Evolutionary conservation across 305 asterid species (phyloP).

Genomic region (Rubia tinctorum): DNA sequence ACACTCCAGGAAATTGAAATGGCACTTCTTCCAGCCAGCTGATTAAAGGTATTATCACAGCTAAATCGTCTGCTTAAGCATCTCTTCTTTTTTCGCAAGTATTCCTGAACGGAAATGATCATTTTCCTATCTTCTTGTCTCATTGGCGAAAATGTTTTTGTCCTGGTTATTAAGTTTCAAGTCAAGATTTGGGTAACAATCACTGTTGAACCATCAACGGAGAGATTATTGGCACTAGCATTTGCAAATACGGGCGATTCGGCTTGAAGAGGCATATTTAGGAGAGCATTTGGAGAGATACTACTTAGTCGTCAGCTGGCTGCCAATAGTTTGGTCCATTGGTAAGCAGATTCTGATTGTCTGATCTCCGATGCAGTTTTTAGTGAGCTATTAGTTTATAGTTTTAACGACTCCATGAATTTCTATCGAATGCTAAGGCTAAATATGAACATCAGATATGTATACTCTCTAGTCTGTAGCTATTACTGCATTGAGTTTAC

Average conservation of each 20-base stretch:
- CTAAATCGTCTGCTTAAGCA: not conserved
- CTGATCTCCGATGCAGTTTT: not conserved
- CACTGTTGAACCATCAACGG: no score
- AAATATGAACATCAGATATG: not conserved
- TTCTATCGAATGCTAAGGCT: not conserved
- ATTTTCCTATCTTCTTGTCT: not conserved
- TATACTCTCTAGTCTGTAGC: not conserved
- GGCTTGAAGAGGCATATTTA: not conserved
- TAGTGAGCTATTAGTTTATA: not conserved
- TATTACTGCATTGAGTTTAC: not conserved
- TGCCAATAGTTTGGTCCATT: not conserved
- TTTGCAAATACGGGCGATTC: not conserved
- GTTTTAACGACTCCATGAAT: not conserved
- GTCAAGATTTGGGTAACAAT: not conserved
- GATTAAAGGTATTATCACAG: constrained; percentile 23
- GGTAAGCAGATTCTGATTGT: not conserved
- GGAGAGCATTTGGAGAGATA: not conserved
- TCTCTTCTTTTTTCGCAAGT: not conserved
- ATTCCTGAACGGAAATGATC: not conserved
- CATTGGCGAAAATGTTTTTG: not conserved
- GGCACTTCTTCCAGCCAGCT: constrained; percentile 54
- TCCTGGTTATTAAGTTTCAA: not conserved
- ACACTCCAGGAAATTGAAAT: constrained; percentile 83
- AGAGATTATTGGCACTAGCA: not conserved
- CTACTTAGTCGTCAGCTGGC: not conserved